Base-by-base conservation (phyloP, 2,329 filamentous ascomycete genomes). In the Diaporthe nobilis region DNA sequence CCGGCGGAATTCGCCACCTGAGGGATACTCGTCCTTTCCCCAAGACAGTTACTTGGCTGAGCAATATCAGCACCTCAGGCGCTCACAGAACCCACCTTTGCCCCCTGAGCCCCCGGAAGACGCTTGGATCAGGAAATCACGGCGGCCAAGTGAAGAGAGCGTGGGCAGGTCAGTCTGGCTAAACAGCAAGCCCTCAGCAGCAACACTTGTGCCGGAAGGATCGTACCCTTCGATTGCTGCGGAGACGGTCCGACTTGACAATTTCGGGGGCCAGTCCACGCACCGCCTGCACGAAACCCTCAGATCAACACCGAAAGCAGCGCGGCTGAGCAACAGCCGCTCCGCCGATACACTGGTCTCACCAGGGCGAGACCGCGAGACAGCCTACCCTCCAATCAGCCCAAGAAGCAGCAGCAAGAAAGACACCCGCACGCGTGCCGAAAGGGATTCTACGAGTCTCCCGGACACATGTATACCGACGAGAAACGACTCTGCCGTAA, bases 131-230 rank as follows among this genome's bases (percentile, higher is more conserved):
- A 65, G 61, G 5, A n/a, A 2, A n/a, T 49, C 25, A 8, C 15
- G 61, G 3, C 61, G 61, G 31, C 61, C 61, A 65, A 65, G 61
- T 49, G 61, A 65, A 49, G 61, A 65, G 17, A 65, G 61, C 20
- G 42, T 65, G 13, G 42, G 61, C 3, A 47, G 61, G 61, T 65
- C 61, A 13, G 39, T 34, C 1, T 65, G 61, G 61, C 28, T 65
- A 42, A 65, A 65, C 42, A 65, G 42, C 61, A 65, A 65, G 28
- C 42, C 61, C 9, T 65, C 61, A 13, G 25, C 61, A 34, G 61
- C 61, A 49, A 65, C 61, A 1, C 61, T 65, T 42, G 61, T 65
- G 4, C 61, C 42, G 8, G 61, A 65, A 9, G 42, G 17, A 15
- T 49, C 61, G 4, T 65, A 65, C 6, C 42, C 25, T 47, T 34